Percentiles rank a stretch among this genome's conserved stretches.
Evolutionary conservation across 352 stramenopile genomes (phyloP).

Genomic region (Pythium chondricola): DNA sequence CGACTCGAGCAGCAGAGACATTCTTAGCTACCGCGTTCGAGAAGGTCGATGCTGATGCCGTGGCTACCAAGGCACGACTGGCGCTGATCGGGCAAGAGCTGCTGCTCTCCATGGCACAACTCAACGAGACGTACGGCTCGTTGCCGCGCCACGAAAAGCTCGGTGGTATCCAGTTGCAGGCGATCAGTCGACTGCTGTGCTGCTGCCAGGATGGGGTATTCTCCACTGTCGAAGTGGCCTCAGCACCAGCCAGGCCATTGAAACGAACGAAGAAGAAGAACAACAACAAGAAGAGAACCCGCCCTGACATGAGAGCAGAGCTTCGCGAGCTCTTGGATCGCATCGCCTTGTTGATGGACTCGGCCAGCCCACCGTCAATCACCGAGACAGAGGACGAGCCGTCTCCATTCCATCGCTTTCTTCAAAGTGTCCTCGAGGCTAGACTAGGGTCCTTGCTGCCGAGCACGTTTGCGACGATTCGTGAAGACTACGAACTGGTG

Average conservation of each 20-base stretch:
- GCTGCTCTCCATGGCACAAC: conserved; percentile 1
- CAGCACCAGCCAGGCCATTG: neutral
- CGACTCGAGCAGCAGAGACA: conserved; percentile 7
- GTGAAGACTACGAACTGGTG: conserved; percentile 49
- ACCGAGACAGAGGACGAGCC: conserved; percentile 51
- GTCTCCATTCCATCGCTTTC: conserved; percentile 68
- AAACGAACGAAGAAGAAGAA: conserved; percentile 22
- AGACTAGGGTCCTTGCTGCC: conserved; percentile 38
- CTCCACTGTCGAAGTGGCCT: neutral
- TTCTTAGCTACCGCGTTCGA: conserved; percentile 2
- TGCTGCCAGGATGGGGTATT: conserved; percentile 24
- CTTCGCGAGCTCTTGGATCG: conserved; percentile 61
- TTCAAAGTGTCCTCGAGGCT: conserved; percentile 40
- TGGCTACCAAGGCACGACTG: conserved; percentile 3
- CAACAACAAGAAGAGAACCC: conserved; percentile 33
- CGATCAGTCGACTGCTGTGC: conserved; percentile 44
- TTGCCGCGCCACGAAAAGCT: conserved; percentile 33
- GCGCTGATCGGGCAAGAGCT: conserved; percentile 14
- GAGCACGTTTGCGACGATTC: conserved; percentile 40
- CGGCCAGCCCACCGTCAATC: conserved; percentile 55
- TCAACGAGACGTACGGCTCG: conserved; percentile 15
- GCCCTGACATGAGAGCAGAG: conserved; percentile 21
- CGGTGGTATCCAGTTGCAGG: conserved; percentile 54
- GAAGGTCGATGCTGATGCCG: neutral
- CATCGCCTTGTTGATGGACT: conserved; percentile 67